Percentiles rank a stretch among this genome's conserved stretches.
Conservation (phyloP, 495 filamentous ascomycete species). For the Bathelium albidoporum region DNA sequence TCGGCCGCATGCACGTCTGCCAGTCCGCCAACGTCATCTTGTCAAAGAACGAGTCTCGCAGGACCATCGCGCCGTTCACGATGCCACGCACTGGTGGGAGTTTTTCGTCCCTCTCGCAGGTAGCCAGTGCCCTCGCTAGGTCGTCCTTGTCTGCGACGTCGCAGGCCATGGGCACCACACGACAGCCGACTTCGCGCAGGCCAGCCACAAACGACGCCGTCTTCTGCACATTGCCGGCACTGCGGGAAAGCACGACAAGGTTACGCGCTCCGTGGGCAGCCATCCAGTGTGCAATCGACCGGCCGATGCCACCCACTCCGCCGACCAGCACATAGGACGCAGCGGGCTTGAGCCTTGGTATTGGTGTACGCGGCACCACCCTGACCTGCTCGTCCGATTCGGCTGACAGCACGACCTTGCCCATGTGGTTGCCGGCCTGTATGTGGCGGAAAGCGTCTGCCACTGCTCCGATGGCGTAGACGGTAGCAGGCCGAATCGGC, state of each 20-base stretch:
- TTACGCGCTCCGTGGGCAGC: background rate
- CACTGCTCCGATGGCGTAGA: slow-evolving; percentile 29
- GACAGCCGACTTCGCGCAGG: background rate
- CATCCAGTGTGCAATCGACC: background rate
- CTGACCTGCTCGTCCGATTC: slow-evolving; percentile 15
- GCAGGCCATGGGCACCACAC: background rate
- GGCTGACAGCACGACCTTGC: slow-evolving; percentile 47
- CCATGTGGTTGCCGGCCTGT: slow-evolving; percentile 44
- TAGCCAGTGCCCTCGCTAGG: no score
- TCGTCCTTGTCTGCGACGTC: no score
- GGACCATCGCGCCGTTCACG: no score
- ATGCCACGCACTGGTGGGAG: no score
- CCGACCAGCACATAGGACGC: background rate
- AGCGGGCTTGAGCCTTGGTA: background rate
- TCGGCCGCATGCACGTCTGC: background rate
- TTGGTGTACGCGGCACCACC: no score
- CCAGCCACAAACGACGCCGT: background rate
- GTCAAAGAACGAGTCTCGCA: background rate
- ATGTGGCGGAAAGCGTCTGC: slow-evolving; percentile 46
- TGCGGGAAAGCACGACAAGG: background rate
- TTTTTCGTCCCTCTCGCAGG: no score
- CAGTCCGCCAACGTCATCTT: slow-evolving; percentile 3
- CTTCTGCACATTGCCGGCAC: background rate
- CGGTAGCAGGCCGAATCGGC: background rate
- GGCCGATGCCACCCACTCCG: background rate